Percentiles rank a stretch among this genome's conserved stretches.
phyloP scores from a whole-genome alignment of 192 early-diverging fungal species.

The Kappamyces sp. region DNA sequence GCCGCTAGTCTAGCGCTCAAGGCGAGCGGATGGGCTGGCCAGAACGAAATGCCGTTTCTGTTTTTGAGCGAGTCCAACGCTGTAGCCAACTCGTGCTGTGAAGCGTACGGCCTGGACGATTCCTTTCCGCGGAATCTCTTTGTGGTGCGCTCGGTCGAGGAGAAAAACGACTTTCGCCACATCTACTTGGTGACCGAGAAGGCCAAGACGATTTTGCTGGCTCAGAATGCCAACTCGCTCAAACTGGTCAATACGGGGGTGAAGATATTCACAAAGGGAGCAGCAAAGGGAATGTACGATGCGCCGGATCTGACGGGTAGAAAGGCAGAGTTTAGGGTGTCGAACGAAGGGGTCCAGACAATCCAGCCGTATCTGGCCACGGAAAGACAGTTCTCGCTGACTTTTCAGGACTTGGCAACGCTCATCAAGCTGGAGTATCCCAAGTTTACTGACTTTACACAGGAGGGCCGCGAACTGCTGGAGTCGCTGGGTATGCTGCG shows the following conservation, averaged over 20 bases:
- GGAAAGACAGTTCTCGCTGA: slow-evolving; percentile 15
- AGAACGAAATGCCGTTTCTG: slow-evolving; percentile 79
- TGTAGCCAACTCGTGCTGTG: slow-evolving; percentile 47
- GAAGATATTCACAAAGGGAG: slow-evolving; percentile 65
- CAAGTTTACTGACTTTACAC: slow-evolving; percentile 27
- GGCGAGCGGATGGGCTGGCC: slow-evolving; percentile 21
- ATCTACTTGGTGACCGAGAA: slow-evolving; percentile 83
- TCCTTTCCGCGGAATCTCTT: slow-evolving; percentile 77
- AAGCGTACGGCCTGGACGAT: slow-evolving; percentile 70
- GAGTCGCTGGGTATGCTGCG: slow-evolving; percentile 4
- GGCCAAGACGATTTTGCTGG: slow-evolving; percentile 67
- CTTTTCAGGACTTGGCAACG: slow-evolving; percentile 24
- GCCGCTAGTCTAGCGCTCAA: no score
- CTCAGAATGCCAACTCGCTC: slow-evolving; percentile 41
- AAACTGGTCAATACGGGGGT: slow-evolving; percentile 90
- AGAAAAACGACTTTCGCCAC: slow-evolving; percentile 55
- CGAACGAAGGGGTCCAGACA: slow-evolving; percentile 36
- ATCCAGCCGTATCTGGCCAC: slow-evolving; percentile 29
- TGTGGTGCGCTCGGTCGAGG: slow-evolving; percentile 57
- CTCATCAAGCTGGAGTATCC: slow-evolving; percentile 39
- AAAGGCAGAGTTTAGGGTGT: slow-evolving; percentile 20
- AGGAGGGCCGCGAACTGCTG: slow-evolving; percentile 16
- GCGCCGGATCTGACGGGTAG: background rate
- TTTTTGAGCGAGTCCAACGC: slow-evolving; percentile 58
- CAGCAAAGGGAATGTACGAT: background rate